Evolutionary conservation across 106 monocot genomes (phyloP), one percentile per base, ranked within the genome.

Genomic region (Platanthera zijinensis): DNA sequence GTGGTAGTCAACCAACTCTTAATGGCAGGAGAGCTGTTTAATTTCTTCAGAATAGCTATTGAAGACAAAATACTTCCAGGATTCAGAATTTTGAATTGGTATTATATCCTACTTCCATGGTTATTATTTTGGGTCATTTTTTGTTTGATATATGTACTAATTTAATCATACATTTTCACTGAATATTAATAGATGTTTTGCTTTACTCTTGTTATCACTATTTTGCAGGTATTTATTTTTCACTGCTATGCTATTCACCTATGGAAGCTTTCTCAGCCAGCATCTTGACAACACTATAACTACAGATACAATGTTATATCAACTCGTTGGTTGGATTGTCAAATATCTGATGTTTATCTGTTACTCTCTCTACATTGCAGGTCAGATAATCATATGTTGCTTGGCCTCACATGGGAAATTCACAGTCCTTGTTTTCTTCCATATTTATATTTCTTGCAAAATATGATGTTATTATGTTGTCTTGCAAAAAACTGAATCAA

Each of bases 331-430:
- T 52, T 89, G 90, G 56, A 83, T 96, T 74, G 86, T 96, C 82
- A 96, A 96, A 82, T 96, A 96, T 79, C 96, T 91, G 80, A 96
- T 96, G 96, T 62, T 96, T 73, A 96, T 96, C 59, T 96, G 96
- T 68, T 96, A 96, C 81, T 96, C 89, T 78, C 76, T 93, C 15
- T 96, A 96, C 51, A 89, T 93, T 82, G 90, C 93, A 84, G 93
- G 82, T 96, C 11, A 3, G 66, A 4, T 7, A 66, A 66, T 66
- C 66, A 1, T 2, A 11, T 66, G 17, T 66, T 28, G 66, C 30
- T 10, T 66, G 28, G 30, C 30, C 21, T 66, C 5, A 66, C 30
- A 11, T 32, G 66, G 66, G 66, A 66, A 66, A 28, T 52, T 66
- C 0, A 28, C 66, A 22, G 30, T 66, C 8, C 32, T 66, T 30